These are phyloP conservation scores for Cytauxzoon felis DNA, from an alignment of 169 alveolate species.

Conservation along the genomic window DNA sequence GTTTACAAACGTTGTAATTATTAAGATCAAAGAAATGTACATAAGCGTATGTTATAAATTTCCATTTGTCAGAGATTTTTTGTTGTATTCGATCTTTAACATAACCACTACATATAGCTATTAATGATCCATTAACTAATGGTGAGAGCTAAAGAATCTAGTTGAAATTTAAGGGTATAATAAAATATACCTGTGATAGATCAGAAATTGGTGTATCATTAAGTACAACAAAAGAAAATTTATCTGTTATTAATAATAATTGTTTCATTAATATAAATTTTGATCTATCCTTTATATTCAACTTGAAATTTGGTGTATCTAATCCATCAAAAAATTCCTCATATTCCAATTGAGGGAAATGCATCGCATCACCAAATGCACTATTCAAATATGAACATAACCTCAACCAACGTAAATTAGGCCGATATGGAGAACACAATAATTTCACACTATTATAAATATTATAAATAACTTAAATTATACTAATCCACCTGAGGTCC, in stretches of 20 bases:
- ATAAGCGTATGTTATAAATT: constrained; percentile 35
- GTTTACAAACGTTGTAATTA: constrained; percentile 29
- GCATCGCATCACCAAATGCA: constrained; percentile 57
- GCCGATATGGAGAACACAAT: constrained; percentile 5
- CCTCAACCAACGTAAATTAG: constrained; percentile 54
- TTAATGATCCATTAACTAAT: constrained; percentile 29
- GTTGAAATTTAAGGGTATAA: not conserved
- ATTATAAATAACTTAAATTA: too few species aligned
- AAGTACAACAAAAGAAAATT: constrained; percentile 25
- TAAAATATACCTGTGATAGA: not conserved
- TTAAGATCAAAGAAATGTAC: constrained; percentile 47
- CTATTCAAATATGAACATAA: constrained; percentile 20
- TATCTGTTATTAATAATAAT: constrained; percentile 3
- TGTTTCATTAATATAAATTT: constrained; percentile 34
- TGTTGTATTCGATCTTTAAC: not conserved
- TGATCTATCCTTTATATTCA: constrained; percentile 4
- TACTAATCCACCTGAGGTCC: too few species aligned
- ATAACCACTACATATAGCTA: constrained; percentile 38
- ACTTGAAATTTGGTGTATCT: constrained; percentile 11
- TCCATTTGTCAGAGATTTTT: constrained; percentile 22
- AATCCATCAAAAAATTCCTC: constrained; percentile 55
- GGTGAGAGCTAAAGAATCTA: constrained; percentile 24
- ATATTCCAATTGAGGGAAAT: constrained; percentile 46
- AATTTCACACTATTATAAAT: too few species aligned
- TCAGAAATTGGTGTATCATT: not conserved